Evolutionary conservation across 805 yeast genomes (phyloP).

Genomic region (Helenozyma rhizophorensis): DNA sequence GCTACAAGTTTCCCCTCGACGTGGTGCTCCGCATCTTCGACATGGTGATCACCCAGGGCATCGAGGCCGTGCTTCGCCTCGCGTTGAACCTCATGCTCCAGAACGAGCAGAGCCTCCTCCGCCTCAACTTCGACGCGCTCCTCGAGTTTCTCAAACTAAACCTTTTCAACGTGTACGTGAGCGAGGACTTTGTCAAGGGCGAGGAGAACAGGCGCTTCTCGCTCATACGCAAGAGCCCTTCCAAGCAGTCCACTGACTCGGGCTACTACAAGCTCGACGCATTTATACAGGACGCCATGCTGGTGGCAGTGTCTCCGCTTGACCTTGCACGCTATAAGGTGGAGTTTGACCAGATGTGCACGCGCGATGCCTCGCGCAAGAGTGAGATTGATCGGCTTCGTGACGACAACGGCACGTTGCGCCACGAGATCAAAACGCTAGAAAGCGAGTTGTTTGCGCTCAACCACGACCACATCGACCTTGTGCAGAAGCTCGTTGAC

Average conservation of each 20-base stretch:
- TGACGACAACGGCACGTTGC: conserved; percentile 64
- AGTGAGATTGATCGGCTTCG: conserved; percentile 57
- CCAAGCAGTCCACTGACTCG: conserved; percentile 4
- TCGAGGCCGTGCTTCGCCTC: conserved; percentile 80
- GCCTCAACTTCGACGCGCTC: conserved; percentile 70
- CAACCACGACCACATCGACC: conserved; percentile 77
- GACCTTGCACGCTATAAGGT: conserved; percentile 64
- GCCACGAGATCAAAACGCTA: conserved; percentile 66
- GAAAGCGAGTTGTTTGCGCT: conserved; percentile 66
- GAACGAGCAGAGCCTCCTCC: conserved; percentile 56
- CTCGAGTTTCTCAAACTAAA: conserved; percentile 74
- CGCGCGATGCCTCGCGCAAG: conserved; percentile 59
- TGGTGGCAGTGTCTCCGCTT: conserved; percentile 67
- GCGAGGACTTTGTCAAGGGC: conserved; percentile 28
- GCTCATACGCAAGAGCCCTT: conserved; percentile 20
- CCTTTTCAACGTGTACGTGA: conserved; percentile 66
- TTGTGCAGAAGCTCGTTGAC: conserved; percentile 83
- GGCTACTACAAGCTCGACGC: conserved; percentile 60
- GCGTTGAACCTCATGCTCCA: conserved; percentile 75
- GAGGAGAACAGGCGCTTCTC: conserved; percentile 12
- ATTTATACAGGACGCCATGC: conserved; percentile 75
- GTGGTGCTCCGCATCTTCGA: conserved; percentile 87
- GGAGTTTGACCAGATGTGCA: conserved; percentile 73
- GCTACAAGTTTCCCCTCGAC: conserved; percentile 88
- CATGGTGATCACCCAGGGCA: conserved; percentile 84